These are phyloP conservation scores for Biscogniauxia mediterranea DNA, from an alignment of 2,329 filamentous ascomycete species.

Conservation along the genomic window DNA sequence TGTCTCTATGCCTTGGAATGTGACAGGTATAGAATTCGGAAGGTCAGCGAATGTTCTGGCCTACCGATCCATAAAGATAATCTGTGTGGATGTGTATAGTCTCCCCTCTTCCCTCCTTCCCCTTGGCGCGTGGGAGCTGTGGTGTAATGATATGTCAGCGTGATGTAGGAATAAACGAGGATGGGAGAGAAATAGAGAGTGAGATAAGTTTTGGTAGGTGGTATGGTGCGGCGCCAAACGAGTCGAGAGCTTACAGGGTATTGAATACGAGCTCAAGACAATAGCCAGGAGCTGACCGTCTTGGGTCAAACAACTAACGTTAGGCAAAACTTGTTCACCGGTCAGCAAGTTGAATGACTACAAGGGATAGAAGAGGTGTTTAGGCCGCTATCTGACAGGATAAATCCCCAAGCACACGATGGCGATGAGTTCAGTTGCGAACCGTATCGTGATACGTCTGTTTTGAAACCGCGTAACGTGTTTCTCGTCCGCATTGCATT, in stretches of 20 bases:
- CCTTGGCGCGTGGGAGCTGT: too few relatives aligned
- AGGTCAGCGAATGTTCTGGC: background rate
- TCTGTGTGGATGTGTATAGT: background rate
- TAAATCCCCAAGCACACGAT: background rate
- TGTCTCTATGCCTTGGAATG: background rate
- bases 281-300: background rate
- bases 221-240: background rate
- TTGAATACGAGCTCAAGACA: background rate
- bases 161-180: too few relatives aligned
- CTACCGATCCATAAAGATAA: background rate
- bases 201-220: background rate
- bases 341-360: background rate
- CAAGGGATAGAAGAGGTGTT: background rate
- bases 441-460: background rate
- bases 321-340: background rate
- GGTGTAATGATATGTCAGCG: too few relatives aligned
- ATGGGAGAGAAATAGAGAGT: background rate
- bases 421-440: background rate
- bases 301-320: background rate
- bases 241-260: background rate
- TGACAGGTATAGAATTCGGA: background rate
- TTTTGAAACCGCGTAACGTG: background rate
- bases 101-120: too few relatives aligned
- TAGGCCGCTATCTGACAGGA: background rate
- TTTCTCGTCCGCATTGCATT: background rate